Percentiles rank a stretch among this genome's conserved stretches.
Evolutionary conservation across 2,329 filamentous ascomycete genomes (phyloP).

Genomic region (Dichotomopilus funicola): DNA sequence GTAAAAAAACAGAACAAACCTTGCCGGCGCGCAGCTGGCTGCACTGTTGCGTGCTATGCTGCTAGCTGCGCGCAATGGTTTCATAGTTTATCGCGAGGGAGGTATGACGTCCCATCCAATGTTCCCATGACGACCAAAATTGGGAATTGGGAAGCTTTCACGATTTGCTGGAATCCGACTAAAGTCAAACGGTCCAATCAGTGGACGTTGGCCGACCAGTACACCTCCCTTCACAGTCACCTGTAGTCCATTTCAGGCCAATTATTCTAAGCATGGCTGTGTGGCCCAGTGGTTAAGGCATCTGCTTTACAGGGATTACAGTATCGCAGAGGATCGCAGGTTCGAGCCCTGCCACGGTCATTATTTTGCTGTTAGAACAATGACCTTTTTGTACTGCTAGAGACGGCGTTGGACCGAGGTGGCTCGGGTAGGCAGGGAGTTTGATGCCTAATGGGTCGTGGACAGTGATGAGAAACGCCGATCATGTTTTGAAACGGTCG

Average conservation of each 20-base stretch:
- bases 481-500: no score
- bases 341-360: conserved; percentile 31
- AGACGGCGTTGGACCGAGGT: no score
- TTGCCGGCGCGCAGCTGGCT: not conserved
- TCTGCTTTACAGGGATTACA: conserved; percentile 28
- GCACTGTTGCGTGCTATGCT: conserved; percentile 16
- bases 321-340: conserved; percentile 29
- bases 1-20: conserved; percentile 16
- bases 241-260: not conserved
- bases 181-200: no score
- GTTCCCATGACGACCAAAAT: no score
- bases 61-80: conserved; percentile 15
- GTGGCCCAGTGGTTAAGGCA: conserved; percentile 32
- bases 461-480: no score
- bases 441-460: no score
- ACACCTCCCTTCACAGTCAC: no score
- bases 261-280: conserved; percentile 13
- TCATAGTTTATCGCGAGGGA: conserved; percentile 17
- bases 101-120: not conserved
- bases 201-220: no score
- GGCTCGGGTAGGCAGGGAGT: no score
- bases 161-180: no score
- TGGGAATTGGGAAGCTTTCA: no score
- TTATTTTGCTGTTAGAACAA: conserved; percentile 5
- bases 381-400: not conserved